Conservation (phyloP, 805 yeast genomes). For the Grigorovia jiainica region DNA sequence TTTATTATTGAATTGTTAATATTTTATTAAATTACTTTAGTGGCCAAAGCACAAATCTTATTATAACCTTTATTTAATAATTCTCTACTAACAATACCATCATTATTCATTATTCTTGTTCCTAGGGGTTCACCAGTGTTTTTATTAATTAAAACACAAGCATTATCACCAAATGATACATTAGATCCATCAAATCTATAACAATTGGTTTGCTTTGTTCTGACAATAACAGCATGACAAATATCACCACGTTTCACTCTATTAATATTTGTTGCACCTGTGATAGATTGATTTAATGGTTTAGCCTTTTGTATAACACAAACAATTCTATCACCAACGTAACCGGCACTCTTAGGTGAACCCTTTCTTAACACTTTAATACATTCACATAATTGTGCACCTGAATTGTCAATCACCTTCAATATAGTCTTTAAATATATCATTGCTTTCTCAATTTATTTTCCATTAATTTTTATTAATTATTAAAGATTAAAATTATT, state of each 20-base stretch:
- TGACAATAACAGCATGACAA: constrained; percentile 88
- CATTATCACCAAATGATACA: constrained; percentile 88
- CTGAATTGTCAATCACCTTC: constrained; percentile 90
- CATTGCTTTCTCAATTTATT: constrained; percentile 38
- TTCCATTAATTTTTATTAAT: background rate
- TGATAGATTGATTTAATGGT: constrained; percentile 59
- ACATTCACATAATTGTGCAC: constrained; percentile 91
- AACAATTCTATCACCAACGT: constrained; percentile 85
- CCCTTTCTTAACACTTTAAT: constrained; percentile 84
- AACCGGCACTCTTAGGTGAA: constrained; percentile 72
- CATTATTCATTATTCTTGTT: constrained; percentile 56
- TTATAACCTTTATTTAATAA: constrained; percentile 71
- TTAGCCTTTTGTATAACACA: constrained; percentile 89
- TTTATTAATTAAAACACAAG: constrained; percentile 90
- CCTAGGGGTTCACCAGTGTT: constrained; percentile 86
- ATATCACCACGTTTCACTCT: constrained; percentile 92
- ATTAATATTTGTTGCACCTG: constrained; percentile 66
- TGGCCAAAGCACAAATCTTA: constrained; percentile 86
- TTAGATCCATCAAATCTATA: constrained; percentile 81
- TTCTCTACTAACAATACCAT: constrained; percentile 77
- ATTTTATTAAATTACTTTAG: constrained; percentile 53
- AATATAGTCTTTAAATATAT: constrained; percentile 79
- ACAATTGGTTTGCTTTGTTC: constrained; percentile 69
- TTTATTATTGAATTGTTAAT: background rate
- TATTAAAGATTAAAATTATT: background rate